A percentile compares a stretch with the other conserved stretches of the same genome.
These are phyloP conservation scores for Arabis hirsuta DNA, from an alignment of 345 rosid genomes.

Conservation along the genomic window DNA sequence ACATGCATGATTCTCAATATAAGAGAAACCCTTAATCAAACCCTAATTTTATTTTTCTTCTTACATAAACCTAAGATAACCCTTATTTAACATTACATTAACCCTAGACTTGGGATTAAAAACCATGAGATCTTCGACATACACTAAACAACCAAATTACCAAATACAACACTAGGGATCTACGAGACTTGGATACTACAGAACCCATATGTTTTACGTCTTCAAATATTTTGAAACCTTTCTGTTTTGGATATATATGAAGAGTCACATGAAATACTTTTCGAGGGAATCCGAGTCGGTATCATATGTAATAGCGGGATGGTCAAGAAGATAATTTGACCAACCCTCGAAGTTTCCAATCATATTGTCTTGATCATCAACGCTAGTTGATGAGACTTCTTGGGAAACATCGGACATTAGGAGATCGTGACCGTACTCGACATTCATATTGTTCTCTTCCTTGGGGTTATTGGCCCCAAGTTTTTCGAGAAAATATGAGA, in stretches of 20 bases:
- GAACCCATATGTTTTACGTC: constrained; percentile 19
- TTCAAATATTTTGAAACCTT: constrained; percentile 17
- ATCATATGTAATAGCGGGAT: constrained; percentile 24
- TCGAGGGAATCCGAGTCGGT: constrained; percentile 37
- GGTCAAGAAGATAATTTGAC: constrained; percentile 40
- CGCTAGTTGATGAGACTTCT: constrained; percentile 47
- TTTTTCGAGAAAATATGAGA: constrained; percentile 37
- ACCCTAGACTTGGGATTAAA: constrained; percentile 21
- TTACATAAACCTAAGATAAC: not conserved
- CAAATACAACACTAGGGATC: not conserved
- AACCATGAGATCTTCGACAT: constrained; percentile 4
- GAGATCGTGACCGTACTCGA: constrained; percentile 19
- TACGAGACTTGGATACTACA: constrained; percentile 3
- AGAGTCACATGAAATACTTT: constrained; percentile 25
- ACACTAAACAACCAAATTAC: constrained; percentile 27
- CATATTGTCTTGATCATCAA: constrained; percentile 41
- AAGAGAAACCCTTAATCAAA: constrained; percentile 24
- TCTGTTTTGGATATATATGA: constrained; percentile 12
- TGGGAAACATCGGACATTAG: constrained; percentile 40
- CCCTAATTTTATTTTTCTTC: not conserved
- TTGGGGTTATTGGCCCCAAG: constrained; percentile 18
- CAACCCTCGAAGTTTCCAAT: constrained; percentile 35
- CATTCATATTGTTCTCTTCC: constrained; percentile 30
- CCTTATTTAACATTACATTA: constrained; percentile 5
- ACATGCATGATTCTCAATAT: constrained; percentile 27